Evolutionary conservation across 768 basidiomycete genomes (phyloP), one percentile per base, ranked within the genome.

Genomic region (Chiua virens): DNA sequence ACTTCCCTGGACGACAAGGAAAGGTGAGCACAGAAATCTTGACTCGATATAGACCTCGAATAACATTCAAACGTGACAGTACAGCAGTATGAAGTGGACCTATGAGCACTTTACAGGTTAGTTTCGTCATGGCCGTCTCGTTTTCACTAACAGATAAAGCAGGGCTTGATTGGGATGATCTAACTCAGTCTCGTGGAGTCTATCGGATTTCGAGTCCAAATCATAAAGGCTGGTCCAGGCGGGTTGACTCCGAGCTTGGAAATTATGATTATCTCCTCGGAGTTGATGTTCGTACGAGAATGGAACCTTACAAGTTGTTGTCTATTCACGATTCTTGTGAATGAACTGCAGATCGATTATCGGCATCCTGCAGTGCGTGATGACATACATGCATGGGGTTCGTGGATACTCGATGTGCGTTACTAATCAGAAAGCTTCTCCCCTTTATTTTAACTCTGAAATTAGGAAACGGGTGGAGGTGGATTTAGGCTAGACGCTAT

Each of bases 401-500:
- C 76, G 23, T 95, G 91, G 90, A 74, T 92, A 37, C 67, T 94
- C 17, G 73, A 79, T 57, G 81, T 79, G 17, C 23, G 66, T 47
- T n/a, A 8, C 32, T 32, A n/a, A 30, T 38, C 13, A 10, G 21
- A 15, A 44, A 23, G 4, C 13, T 45, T 53, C 6, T 30, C n/a
- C 11, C 20, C 3, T 54, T 25, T 53, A 14, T 39, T 42, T 42
- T 52, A n/a, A 44, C 8, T 1, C 14, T 14, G 21, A 48, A 18
- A 47, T 27, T 46, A 91, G 89, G 84, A 80, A 2, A 88, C 85
- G 3, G 80, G 79, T 8, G 85, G 80, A 11, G 68, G 70, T 28
- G 94, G 93, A 13, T 92, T 94, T 66, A 79, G 92, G 43, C 76
- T 96, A 25, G 94, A 96, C 63, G 94, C 93, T 17, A 88, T 94